A percentile compares a stretch with the other conserved stretches of the same genome.
These are phyloP conservation scores for Coffea canephora DNA, from an alignment of 257 asterid species.

Conservation along the genomic window DNA sequence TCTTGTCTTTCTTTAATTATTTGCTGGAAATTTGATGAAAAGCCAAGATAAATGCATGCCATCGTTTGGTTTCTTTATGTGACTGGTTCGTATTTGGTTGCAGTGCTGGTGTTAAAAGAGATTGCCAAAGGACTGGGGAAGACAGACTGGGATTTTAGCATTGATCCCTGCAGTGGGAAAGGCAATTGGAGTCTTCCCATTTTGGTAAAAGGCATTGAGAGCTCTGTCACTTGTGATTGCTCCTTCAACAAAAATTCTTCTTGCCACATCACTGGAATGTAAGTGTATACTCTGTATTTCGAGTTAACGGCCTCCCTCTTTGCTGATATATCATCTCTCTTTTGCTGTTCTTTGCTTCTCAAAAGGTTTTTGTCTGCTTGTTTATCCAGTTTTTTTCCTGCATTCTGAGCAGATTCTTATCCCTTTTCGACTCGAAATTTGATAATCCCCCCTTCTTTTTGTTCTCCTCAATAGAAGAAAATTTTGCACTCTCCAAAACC, in stretches of 20 bases:
- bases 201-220: slow-evolving; percentile 58
- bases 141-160: slow-evolving; percentile 73
- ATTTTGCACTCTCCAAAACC: too few relatives aligned
- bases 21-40: too few relatives aligned
- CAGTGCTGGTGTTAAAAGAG: slow-evolving; percentile 63
- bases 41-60: neutral
- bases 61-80: neutral
- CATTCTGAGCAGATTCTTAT: neutral
- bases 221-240: slow-evolving; percentile 68
- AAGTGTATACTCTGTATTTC: slow-evolving; percentile 17
- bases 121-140: slow-evolving; percentile 65
- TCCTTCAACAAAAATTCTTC: slow-evolving; percentile 49
- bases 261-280: slow-evolving; percentile 73
- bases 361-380: neutral
- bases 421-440: neutral
- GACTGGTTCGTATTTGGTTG: slow-evolving; percentile 6
- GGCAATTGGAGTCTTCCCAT: slow-evolving; percentile 75
- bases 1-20: too few relatives aligned
- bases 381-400: neutral
- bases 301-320: neutral
- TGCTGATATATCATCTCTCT: neutral
- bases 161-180: slow-evolving; percentile 69
- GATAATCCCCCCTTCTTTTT: neutral
- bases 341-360: neutral
- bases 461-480: neutral